Conservation (phyloP, 805 yeast species). For the Yarrowia hollandica region DNA sequence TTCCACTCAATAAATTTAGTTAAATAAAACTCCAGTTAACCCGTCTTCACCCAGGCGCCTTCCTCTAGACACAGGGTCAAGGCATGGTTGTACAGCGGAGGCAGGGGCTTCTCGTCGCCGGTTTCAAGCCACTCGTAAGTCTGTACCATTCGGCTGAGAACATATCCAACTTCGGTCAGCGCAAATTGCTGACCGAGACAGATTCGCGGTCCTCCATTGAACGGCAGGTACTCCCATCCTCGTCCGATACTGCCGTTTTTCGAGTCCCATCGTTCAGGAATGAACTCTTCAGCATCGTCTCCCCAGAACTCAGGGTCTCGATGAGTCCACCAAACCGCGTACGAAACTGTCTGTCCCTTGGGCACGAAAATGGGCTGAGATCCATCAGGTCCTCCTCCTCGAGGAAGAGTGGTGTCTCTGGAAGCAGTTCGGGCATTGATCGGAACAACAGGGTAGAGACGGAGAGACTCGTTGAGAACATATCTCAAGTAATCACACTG, state of each 20-base stretch:
- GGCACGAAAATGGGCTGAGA: constrained; percentile 45
- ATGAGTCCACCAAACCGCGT: constrained; percentile 48
- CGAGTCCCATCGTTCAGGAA: constrained; percentile 53
- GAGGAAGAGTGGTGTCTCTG: constrained; percentile 51
- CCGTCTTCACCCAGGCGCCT: constrained; percentile 1
- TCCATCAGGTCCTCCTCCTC: constrained; percentile 52
- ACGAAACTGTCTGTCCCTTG: constrained; percentile 49
- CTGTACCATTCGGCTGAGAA: constrained; percentile 45
- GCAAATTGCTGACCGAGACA: constrained; percentile 60
- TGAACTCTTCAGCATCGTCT: constrained; percentile 46
- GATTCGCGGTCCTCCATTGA: constrained; percentile 58
- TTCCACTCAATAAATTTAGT: too few relatives aligned
- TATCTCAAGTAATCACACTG: constrained; percentile 49
- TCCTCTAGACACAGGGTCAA: constrained; percentile 2
- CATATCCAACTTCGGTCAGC: constrained; percentile 52
- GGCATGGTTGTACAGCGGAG: not conserved
- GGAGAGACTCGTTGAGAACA: constrained; percentile 51
- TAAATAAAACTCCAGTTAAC: too few relatives aligned
- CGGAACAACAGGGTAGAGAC: constrained; percentile 56
- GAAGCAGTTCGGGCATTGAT: constrained; percentile 49
- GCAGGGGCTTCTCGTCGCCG: not conserved
- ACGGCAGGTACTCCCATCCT: constrained; percentile 52
- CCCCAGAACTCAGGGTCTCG: constrained; percentile 47
- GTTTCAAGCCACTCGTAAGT: not conserved
- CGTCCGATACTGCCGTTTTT: constrained; percentile 34